Conservation (phyloP, 345 rosid genomes). For the Pelargonium nanum region DNA sequence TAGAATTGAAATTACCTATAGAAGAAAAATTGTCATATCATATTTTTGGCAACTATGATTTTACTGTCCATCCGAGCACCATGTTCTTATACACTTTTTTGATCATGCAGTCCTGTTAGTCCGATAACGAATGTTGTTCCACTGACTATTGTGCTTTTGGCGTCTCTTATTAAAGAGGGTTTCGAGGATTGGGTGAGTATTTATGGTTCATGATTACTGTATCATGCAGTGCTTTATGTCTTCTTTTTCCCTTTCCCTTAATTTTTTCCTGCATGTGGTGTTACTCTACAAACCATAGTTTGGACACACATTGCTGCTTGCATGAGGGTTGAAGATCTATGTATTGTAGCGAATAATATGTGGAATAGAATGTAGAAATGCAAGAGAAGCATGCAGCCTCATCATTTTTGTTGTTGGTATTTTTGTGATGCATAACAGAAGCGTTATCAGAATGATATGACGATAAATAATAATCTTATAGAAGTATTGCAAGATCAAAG, state of each 20-base stretch:
- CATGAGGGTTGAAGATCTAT: not conserved
- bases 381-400: not conserved
- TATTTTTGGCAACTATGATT: not conserved
- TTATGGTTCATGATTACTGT: not conserved
- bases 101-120: slow-evolving; percentile 80
- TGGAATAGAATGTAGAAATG: not conserved
- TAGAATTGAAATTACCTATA: not conserved
- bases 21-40: not conserved
- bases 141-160: slow-evolving; percentile 83
- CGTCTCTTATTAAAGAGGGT: slow-evolving; percentile 95
- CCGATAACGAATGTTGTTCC: slow-evolving; percentile 94
- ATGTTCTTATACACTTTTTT: slow-evolving; percentile 13
- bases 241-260: not conserved
- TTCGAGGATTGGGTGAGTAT: slow-evolving; percentile 61
- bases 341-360: not conserved
- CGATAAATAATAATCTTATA: slow-evolving; percentile 65
- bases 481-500: slow-evolving; percentile 78
- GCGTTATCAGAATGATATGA: slow-evolving; percentile 92
- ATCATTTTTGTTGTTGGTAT: too few relatives aligned
- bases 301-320: not conserved
- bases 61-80: not conserved
- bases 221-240: not conserved
- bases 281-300: not conserved
- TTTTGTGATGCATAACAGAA: slow-evolving; percentile 43
- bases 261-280: slow-evolving; percentile 15